phyloP scores from a whole-genome alignment of 192 early-diverging fungal genomes.

The Bifiguratus adelaidae region DNA sequence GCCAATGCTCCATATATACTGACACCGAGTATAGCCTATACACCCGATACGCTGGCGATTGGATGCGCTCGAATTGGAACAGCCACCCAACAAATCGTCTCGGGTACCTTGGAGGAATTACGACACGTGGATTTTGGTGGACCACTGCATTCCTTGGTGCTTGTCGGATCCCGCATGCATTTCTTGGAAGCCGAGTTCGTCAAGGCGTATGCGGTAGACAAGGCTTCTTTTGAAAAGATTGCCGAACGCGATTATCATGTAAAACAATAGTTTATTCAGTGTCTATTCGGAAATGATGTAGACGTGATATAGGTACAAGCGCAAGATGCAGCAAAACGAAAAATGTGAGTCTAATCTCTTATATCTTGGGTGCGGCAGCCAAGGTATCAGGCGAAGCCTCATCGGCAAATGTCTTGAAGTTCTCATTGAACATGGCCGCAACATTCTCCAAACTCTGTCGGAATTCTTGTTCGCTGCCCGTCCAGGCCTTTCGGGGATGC shows the following conservation, averaged over 20 bases:
- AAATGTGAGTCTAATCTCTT: too few relatives aligned
- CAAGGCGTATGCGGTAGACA: conserved; percentile 61
- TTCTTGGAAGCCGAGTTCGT: conserved; percentile 87
- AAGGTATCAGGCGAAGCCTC: conserved; percentile 66
- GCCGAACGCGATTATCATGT: conserved; percentile 57
- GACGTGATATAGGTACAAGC: too few relatives aligned
- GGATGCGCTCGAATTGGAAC: conserved; percentile 88
- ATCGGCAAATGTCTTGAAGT: conserved; percentile 81
- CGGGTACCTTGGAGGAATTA: conserved; percentile 83
- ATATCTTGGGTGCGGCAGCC: conserved; percentile 52
- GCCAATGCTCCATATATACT: not conserved
- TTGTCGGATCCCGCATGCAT: conserved; percentile 86
- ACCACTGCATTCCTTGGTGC: conserved; percentile 89
- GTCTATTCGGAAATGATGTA: too few relatives aligned
- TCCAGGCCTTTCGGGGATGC: conserved; percentile 81
- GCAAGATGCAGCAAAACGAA: too few relatives aligned
- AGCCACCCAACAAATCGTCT: conserved; percentile 66
- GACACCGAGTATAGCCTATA: conserved; percentile 46
- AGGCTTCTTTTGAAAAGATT: conserved; percentile 48
- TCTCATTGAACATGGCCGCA: conserved; percentile 74
- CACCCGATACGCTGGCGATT: conserved; percentile 72
- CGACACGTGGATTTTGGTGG: conserved; percentile 80
- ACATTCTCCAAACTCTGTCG: conserved; percentile 57
- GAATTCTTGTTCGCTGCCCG: conserved; percentile 61
- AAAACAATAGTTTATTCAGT: too few relatives aligned